A percentile compares a stretch with the other conserved stretches of the same genome.
phyloP scores from a whole-genome alignment of 805 yeast genomes.

The Candida nanaspora region DNA sequence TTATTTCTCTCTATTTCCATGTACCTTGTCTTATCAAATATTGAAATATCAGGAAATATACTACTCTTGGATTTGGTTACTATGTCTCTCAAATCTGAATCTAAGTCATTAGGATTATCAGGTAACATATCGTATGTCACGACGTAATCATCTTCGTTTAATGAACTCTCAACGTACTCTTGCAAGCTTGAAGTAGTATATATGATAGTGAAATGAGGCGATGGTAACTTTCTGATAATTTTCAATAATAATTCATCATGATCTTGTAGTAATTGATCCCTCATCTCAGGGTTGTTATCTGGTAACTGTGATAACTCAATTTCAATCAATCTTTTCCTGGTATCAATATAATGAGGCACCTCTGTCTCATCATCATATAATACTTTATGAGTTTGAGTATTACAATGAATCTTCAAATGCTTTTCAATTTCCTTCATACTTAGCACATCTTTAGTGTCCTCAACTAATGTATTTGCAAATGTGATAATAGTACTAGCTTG shows the following conservation, averaged over 20 bases:
- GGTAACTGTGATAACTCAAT: slow-evolving; percentile 51
- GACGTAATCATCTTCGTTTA: slow-evolving; percentile 6
- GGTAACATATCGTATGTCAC: slow-evolving; percentile 23
- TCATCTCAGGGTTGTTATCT: slow-evolving; percentile 32
- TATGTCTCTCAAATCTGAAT: slow-evolving; percentile 23
- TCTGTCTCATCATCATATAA: slow-evolving; percentile 33
- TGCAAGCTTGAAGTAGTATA: slow-evolving; percentile 37
- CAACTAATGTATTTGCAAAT: slow-evolving; percentile 40
- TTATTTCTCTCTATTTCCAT: slow-evolving; percentile 51
- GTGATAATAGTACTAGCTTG: slow-evolving; percentile 56
- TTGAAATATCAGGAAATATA: slow-evolving; percentile 51
- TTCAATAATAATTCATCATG: slow-evolving; percentile 36
- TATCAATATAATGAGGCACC: slow-evolving; percentile 53
- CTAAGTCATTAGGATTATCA: slow-evolving; percentile 21
- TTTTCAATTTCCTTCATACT: slow-evolving; percentile 38
- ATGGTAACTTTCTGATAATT: slow-evolving; percentile 61
- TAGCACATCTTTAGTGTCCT: slow-evolving; percentile 25
- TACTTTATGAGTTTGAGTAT: slow-evolving; percentile 37
- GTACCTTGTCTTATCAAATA: slow-evolving; percentile 40
- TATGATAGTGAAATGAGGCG: slow-evolving; percentile 62
- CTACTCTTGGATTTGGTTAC: slow-evolving; percentile 22
- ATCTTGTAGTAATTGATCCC: slow-evolving; percentile 10
- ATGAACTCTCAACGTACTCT: slow-evolving; percentile 13
- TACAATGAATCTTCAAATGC: slow-evolving; percentile 41
- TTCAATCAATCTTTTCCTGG: slow-evolving; percentile 52